Evolutionary conservation across 108 stramenopile genomes (phyloP), one percentile per base, ranked within the genome.

Genomic region (Skeletonema grethae): DNA sequence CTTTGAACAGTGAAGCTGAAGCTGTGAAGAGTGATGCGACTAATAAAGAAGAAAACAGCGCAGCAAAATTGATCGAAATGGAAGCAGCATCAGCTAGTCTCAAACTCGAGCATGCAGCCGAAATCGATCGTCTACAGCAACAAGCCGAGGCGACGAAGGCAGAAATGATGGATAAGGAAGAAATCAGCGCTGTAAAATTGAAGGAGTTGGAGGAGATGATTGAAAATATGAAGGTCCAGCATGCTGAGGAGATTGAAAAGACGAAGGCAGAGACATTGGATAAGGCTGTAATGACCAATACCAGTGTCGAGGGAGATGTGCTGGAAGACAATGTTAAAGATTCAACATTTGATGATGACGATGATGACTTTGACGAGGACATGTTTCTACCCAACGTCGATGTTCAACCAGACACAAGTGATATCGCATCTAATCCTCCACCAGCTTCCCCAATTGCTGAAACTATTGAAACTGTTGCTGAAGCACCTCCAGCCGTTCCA

Each of bases 361-460:
- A 77, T 73, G 77, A 77, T 9, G 64, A 72, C 25, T 77, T 77
- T 34, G 77, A 77, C 34, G 77, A 77, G 57, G 22, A 22, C 22
- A 73, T 73, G 72, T 77, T 77, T 24, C 15, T 77, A 29, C 77
- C 77, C 16, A 73, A 77, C 66, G 61, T 69, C 41, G 56, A 57
- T 39, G 24, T 24, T 58, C 25, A 41, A 10, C 62, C 67, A 15
- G 67, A 63, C 29, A 62, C 62, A 31, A 76, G 35, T 56, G 50
- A 56, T 7, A 57, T 43, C 41, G 41, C 4, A 15, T n/a, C 41
- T n/a, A 15, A 43, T 43, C 41, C 15, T n/a, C 41, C 41, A 43
- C 41, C 41, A 43, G 41, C 41, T n/a, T 43, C 41, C 15, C 41
- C 41, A 15, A 10, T n/a, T n/a, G 41, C 15, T n/a, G 41, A 43